A percentile compares a stretch with the other conserved stretches of the same genome.
Conservation (phyloP, 2,329 filamentous ascomycete species). For the Lachnellula suecica region DNA sequence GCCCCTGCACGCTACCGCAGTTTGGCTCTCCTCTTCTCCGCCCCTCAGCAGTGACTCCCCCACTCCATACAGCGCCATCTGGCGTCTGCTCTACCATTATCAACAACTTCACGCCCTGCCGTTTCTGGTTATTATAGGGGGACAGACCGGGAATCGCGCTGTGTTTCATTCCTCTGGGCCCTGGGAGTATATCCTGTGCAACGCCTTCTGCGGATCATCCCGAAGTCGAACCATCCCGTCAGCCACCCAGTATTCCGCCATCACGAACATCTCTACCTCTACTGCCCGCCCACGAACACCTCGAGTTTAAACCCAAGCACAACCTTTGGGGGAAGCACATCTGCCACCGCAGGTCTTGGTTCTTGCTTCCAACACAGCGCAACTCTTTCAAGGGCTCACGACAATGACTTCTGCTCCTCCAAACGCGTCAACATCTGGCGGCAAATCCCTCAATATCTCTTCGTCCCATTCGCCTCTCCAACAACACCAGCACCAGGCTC, state of each 20-base stretch:
- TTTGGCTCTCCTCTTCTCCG: neutral
- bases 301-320: too few species aligned
- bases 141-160: neutral
- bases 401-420: constrained; percentile 33
- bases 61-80: constrained; percentile 1
- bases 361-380: neutral
- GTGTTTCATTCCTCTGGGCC: neutral
- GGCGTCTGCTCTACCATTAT: constrained; percentile 1
- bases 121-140: neutral
- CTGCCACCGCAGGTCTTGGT: neutral
- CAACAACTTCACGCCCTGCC: neutral
- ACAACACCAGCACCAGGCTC: constrained; percentile 31
- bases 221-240: too few species aligned
- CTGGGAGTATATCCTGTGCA: too few species aligned
- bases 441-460: constrained; percentile 31
- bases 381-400: neutral
- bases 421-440: constrained; percentile 29
- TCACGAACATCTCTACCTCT: too few species aligned
- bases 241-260: too few species aligned
- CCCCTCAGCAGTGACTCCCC: neutral
- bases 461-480: constrained; percentile 29
- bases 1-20: neutral
- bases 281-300: too few species aligned
- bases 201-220: too few species aligned
- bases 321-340: neutral